These are phyloP conservation scores for Takakia lepidozioides DNA, from an alignment of 225 moss, liverwort and hornwort genomes.

Conservation along the genomic window DNA sequence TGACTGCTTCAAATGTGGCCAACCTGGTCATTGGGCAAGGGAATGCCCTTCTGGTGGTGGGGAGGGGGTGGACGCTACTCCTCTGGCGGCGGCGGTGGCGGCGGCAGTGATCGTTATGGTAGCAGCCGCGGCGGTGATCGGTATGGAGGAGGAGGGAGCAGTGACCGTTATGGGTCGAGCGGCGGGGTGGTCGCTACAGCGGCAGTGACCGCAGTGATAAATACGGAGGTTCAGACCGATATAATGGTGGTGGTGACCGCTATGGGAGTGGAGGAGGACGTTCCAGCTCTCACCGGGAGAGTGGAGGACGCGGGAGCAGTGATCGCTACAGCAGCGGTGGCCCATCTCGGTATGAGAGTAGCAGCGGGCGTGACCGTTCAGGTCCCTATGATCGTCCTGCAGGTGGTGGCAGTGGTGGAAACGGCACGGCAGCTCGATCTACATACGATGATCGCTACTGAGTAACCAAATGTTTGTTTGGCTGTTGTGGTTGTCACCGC, in stretches of 20 bases:
- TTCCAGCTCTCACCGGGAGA: slow-evolving; percentile 56
- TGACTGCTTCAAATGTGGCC: slow-evolving; percentile 99
- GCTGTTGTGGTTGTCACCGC: no score
- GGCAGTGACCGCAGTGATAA: slow-evolving; percentile 53
- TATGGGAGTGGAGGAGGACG: slow-evolving; percentile 79
- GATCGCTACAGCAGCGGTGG: slow-evolving; percentile 36
- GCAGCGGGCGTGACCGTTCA: no score
- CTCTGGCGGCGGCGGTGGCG: slow-evolving; percentile 43
- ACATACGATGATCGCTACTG: no score
- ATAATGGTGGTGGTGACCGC: slow-evolving; percentile 72
- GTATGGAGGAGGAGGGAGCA: slow-evolving; percentile 16
- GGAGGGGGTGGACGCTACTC: slow-evolving; percentile 60
- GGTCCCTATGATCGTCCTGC: no score
- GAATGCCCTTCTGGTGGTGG: slow-evolving; percentile 88
- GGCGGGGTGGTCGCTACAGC: slow-evolving; percentile 41
- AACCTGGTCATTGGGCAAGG: slow-evolving; percentile 97
- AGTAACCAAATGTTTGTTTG: no score
- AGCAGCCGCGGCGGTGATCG: no score
- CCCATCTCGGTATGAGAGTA: slow-evolving; percentile 59
- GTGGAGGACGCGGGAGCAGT: slow-evolving; percentile 51
- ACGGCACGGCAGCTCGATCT: no score
- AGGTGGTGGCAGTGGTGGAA: no score
- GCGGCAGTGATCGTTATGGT: slow-evolving; percentile 65
- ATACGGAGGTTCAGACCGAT: slow-evolving; percentile 37
- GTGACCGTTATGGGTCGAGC: slow-evolving; percentile 12